Evolutionary conservation across 768 basidiomycete genomes (phyloP).

Genomic region (Lentinus tigrinus): DNA sequence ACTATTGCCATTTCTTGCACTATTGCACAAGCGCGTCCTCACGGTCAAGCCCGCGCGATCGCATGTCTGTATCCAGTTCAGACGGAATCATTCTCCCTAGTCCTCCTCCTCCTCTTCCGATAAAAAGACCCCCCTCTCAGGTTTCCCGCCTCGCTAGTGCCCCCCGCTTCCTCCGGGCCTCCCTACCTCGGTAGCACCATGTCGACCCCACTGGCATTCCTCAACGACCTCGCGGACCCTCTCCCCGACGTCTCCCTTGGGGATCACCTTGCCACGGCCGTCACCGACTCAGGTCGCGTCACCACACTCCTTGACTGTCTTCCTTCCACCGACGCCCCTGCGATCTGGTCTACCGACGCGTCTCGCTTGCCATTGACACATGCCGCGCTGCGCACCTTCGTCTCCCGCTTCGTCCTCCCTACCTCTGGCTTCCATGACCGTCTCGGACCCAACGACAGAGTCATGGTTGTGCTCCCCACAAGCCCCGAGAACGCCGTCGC

Average conservation of each 20-base stretch:
- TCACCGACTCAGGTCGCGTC: conserved; percentile 32
- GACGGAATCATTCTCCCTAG: neutral
- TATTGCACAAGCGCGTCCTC: neutral
- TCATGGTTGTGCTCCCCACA: conserved; percentile 45
- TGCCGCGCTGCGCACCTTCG: conserved; percentile 35
- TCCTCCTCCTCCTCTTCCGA: neutral
- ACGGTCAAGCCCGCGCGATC: neutral
- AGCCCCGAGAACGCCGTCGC: conserved; percentile 48
- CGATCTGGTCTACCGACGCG: conserved; percentile 39
- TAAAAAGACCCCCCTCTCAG: neutral
- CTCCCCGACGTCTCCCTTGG: conserved; percentile 35
- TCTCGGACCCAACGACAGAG: conserved; percentile 43
- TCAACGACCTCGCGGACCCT: conserved; percentile 27
- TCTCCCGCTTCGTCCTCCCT: conserved; percentile 40
- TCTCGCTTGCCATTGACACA: conserved; percentile 37
- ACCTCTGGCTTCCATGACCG: conserved; percentile 28
- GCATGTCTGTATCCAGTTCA: neutral
- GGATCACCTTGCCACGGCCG: conserved; percentile 33
- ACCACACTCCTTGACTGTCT: conserved; percentile 42
- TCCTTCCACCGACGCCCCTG: conserved; percentile 32
- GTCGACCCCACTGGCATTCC: conserved; percentile 26
- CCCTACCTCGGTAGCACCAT: conserved; percentile 4
- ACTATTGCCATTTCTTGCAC: neutral
- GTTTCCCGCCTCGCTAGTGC: neutral
- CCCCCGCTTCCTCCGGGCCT: conserved; percentile 1